Evolutionary conservation across 352 stramenopile species (phyloP), one percentile per base, ranked within the genome.

Genomic region (Globisporangium paddicum): DNA sequence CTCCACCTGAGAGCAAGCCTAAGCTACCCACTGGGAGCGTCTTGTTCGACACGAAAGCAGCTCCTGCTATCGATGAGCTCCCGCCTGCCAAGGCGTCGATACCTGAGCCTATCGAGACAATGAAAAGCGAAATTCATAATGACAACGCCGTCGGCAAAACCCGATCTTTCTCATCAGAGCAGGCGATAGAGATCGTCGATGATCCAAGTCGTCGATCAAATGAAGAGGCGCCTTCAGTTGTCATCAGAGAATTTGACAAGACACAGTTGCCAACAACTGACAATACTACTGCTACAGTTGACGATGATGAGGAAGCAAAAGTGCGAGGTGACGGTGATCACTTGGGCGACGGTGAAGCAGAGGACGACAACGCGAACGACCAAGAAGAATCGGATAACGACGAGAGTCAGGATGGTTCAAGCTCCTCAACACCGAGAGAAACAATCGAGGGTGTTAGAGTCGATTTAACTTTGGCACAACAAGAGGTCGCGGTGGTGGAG

Each of bases 341-440:
- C 23, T 26, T 0, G 5, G 26, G 41, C 16, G 38, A 53, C 18
- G 32, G 14, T 23, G 42, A 48, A 23, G 41, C 13, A n/a, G 47
- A 72, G 14, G 28, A 59, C 23, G 40, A 60, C 14, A 38, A 63
- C 21, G 38, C 53, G 9, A 35, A 41, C 5, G 46, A 65, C 30
- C 40, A 60, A 40, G n/a, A 49, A 23, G 28, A 47, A 2, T 49
- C 50, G 10, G 11, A 49, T 3, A 46, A 59, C 19, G 55, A 48
- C 10, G 40, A 53, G 55, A 47, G 9, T 10, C 35, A 58, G 48
- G 35, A 48, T 21, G 41, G 16, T 5, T 58, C 38, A 9, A 21
- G 9, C 6, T 16, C 16, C 10, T 0, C 38, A 13, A 58, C 52
- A 7, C 35, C 37, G 23, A 47, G 52, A 49, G 16, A 44, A 44